phyloP scores from a whole-genome alignment of 116 monocot genomes.

The Posidonia oceanica region DNA sequence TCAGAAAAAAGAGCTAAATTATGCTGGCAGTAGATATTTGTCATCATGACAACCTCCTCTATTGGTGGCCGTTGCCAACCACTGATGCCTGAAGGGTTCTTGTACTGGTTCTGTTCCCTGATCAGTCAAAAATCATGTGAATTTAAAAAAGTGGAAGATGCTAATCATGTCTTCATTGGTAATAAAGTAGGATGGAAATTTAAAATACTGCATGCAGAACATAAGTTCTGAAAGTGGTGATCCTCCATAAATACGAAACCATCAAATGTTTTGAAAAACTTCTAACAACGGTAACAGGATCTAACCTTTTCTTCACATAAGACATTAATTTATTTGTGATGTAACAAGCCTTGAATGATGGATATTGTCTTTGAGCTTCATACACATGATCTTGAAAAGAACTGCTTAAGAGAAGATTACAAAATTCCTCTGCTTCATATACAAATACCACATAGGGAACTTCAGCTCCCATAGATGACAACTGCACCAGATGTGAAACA shows the following conservation, averaged over 20 bases:
- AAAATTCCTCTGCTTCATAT: constrained; percentile 82
- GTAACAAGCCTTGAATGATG: constrained; percentile 68
- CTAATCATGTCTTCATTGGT: no score
- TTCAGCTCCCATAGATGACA: constrained; percentile 33
- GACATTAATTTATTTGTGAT: constrained; percentile 64
- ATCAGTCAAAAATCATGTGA: neutral
- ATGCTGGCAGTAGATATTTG: no score
- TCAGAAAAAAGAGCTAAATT: neutral
- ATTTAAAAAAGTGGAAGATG: neutral
- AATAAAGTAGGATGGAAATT: no score
- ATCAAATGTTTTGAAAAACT: neutral
- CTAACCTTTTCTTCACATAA: constrained; percentile 76
- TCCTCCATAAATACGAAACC: neutral
- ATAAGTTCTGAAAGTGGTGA: no score
- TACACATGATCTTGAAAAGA: constrained; percentile 46
- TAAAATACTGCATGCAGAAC: no score
- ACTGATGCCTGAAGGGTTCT: constrained; percentile 32
- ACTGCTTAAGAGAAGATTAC: constrained; percentile 45
- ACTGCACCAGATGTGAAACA: constrained; percentile 28
- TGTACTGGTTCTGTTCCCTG: constrained; percentile 77
- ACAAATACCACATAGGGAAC: constrained; percentile 62
- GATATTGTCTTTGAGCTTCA: constrained; percentile 51
- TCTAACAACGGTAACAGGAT: neutral
- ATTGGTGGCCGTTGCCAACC: constrained; percentile 57
- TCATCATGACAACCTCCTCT: constrained; percentile 48